Conservation (phyloP, 345 rosid genomes). For the Salix arbutifolia region DNA sequence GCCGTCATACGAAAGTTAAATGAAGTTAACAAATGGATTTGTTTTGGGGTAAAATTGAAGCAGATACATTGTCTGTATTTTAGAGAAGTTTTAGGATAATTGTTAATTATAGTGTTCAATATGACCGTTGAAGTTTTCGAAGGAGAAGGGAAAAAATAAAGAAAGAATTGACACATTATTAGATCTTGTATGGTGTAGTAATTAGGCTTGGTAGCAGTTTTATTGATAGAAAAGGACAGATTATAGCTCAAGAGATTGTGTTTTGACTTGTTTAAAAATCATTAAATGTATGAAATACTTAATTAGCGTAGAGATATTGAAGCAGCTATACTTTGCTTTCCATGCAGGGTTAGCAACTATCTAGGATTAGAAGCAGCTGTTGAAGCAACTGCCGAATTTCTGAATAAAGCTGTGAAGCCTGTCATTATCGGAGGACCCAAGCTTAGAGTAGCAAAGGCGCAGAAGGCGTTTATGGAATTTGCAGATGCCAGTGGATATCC, state of each 20-base stretch:
- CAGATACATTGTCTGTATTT: no score
- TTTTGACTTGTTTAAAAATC: background rate
- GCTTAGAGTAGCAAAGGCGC: constrained; percentile 55
- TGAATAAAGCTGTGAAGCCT: constrained; percentile 74
- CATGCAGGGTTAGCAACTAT: constrained; percentile 59
- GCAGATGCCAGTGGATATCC: constrained; percentile 56
- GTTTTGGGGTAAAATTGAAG: background rate
- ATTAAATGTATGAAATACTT: background rate
- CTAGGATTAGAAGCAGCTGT: constrained; percentile 70
- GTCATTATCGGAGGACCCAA: constrained; percentile 65
- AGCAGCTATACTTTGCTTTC: background rate
- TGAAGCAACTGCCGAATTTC: constrained; percentile 55
- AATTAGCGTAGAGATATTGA: background rate
- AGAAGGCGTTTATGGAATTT: constrained; percentile 46
- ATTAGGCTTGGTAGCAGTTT: no score
- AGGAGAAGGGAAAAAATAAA: background rate
- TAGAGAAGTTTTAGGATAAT: background rate
- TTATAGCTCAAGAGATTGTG: background rate
- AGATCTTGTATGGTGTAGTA: no score
- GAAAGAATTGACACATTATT: background rate
- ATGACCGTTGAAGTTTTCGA: background rate
- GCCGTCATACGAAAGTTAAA: background rate
- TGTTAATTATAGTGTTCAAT: no score
- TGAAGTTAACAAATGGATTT: background rate
- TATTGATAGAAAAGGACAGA: background rate